Base-by-base conservation (phyloP, 257 asterid genomes). In the Verbascum thapsus region DNA sequence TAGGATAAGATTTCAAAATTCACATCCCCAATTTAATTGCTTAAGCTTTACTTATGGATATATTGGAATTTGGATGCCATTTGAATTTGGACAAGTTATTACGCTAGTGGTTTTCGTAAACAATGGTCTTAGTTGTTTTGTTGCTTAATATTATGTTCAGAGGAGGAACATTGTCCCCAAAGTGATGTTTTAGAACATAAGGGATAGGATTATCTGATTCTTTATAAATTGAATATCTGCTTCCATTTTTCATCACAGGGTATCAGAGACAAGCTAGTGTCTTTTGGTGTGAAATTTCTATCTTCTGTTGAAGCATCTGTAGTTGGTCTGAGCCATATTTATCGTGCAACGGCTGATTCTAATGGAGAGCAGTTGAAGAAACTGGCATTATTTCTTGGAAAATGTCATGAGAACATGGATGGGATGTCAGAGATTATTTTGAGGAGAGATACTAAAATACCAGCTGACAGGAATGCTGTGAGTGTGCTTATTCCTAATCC, bases 291-390 rank as follows among this genome's bases (percentile, higher is more conserved):
- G 39, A 81, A 83, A 53, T 69, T 75, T 55, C 77, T 90, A 15
- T 87, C 92, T 60, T 83, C 87, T 48, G 82, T 90, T 60, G 87
- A 81, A 80, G 82, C 86, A 72, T 83, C 87, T 37, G 90, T 87
- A 53, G 96, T 81, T 72, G 97, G 97, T 72, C 26, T 83, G 73
- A 83, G 88, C 79, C 87, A 85, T 77, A 81, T 90, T 60, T 90
- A 73, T 83, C 87, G 83, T 54, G 67, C 81, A 44, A 75, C 92
- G 35, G 79, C 77, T 9, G 97, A 90, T 78, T 74, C 81, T 58
- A 73, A 53, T 69, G 97, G 97, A 57, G 66, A 78, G 56, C 83
- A 78, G 53, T 79, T 85, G 74, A 90, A 84, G 76, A 90, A 81
- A 78, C 77, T 90, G 71, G 97, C 96, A 56, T 40, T 55, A 20